Evolutionary conservation across 805 yeast species (phyloP).

Genomic region (Isabelozyma heimii): DNA sequence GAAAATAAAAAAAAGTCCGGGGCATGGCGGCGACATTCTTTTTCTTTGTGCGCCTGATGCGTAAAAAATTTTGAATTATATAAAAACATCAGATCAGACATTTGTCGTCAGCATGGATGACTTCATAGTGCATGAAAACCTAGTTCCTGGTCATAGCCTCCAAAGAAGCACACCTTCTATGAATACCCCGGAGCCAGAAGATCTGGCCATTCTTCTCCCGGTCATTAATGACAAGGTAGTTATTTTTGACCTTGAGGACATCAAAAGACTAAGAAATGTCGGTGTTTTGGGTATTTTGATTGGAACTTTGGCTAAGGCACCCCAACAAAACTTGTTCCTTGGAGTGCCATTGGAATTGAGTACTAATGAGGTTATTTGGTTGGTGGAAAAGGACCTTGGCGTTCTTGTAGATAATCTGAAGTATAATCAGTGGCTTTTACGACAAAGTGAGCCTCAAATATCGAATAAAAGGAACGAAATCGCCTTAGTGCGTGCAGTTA

Average conservation of each 20-base stretch:
- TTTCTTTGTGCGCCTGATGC: too few species aligned
- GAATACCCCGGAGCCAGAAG: too few species aligned
- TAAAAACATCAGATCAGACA: neutral
- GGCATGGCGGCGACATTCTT: too few species aligned
- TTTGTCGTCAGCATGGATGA: neutral
- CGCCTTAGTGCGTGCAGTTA: neutral
- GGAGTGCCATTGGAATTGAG: conserved; percentile 78
- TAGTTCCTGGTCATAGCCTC: neutral
- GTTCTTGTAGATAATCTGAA: conserved; percentile 40
- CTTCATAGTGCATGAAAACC: neutral
- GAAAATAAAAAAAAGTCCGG: too few species aligned
- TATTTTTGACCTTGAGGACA: conserved; percentile 55
- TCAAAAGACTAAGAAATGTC: conserved; percentile 52
- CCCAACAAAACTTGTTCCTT: conserved; percentile 87
- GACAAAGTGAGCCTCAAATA: neutral
- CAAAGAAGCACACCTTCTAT: neutral
- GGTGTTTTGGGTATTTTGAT: conserved; percentile 74
- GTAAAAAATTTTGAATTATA: too few species aligned
- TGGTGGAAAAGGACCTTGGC: conserved; percentile 45
- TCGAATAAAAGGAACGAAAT: neutral
- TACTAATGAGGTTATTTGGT: conserved; percentile 71
- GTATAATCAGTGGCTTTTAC: conserved; percentile 11
- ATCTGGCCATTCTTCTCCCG: too few species aligned
- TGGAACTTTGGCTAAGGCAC: conserved; percentile 86
- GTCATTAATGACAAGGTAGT: conserved; percentile 46